These are phyloP conservation scores for Nakazawaea siamensis DNA, from an alignment of 805 yeast genomes.

Conservation along the genomic window DNA sequence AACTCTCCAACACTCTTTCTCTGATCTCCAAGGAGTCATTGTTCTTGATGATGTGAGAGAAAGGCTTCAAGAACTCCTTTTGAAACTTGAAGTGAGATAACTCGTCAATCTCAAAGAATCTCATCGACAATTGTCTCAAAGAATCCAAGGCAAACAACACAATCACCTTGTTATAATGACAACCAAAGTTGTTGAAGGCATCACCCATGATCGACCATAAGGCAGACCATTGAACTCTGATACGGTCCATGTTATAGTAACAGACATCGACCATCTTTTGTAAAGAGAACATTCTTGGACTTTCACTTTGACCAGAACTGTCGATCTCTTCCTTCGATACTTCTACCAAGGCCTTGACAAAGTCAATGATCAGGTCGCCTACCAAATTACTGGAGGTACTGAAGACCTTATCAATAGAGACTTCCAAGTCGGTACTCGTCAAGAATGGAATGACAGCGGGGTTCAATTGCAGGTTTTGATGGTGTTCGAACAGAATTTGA, in stretches of 20 bases:
- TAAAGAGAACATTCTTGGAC: conserved; percentile 86
- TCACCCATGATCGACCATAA: conserved; percentile 92
- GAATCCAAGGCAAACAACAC: conserved; percentile 92
- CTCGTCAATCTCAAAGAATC: conserved; percentile 91
- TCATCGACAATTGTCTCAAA: conserved; percentile 81
- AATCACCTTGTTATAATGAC: conserved; percentile 66
- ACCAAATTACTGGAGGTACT: conserved; percentile 71
- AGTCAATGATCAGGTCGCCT: conserved; percentile 80
- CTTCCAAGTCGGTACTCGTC: conserved; percentile 61
- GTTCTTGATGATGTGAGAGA: conserved; percentile 66
- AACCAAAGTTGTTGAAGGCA: conserved; percentile 78
- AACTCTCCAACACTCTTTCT: conserved; percentile 85
- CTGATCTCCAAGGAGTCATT: conserved; percentile 64
- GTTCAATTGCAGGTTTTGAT: conserved; percentile 61
- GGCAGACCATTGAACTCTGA: conserved; percentile 93
- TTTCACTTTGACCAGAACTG: conserved; percentile 69
- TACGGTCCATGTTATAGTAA: conserved; percentile 94
- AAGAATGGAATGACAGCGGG: conserved; percentile 49
- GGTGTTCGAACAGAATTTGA: conserved; percentile 63
- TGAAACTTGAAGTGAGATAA: conserved; percentile 94
- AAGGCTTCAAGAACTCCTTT: conserved; percentile 87
- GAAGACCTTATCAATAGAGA: conserved; percentile 80
- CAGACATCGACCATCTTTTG: conserved; percentile 97
- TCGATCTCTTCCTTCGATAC: conserved; percentile 89
- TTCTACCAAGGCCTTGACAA: conserved; percentile 78